Evolutionary conservation across 2,329 filamentous ascomycete genomes (phyloP), one percentile per base, ranked within the genome.

Genomic region (Fusarium protoensiforme): DNA sequence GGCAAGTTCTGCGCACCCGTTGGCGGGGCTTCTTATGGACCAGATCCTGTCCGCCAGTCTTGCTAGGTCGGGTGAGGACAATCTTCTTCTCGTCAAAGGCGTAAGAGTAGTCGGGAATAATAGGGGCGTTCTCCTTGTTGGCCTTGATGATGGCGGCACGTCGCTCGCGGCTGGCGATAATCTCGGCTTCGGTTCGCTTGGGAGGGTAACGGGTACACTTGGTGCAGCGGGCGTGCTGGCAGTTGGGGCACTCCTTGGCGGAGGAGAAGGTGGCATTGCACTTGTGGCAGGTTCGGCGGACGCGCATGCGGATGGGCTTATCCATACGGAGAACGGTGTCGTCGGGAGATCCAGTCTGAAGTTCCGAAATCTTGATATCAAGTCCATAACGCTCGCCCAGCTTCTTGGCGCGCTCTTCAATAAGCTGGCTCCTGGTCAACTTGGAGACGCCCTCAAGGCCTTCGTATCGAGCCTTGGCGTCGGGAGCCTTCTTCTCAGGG

Each of bases 151-250:
- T 79, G 27, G 84, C 84, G 20, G 87, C 86, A 72, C 86, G 85
- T 75, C 81, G 84, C 78, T 87, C 85, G 61, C 88, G 86, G 79
- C 85, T 87, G 74, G 86, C 86, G 67, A 87, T 82, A 74, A 85
- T 84, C 78, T 90, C 86, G 70, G 85, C 85, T 74, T 90, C 87
- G 76, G 84, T 87, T 74, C 89, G 90, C 84, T 91, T 91, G 61
- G 89, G 85, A 36, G 95, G 95, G 77, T 92, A 90, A 64, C 94
- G 91, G 31, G 91, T 89, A 81, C 95, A 98, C 78, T 93, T 91
- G 79, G 90, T 92, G 88, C 95, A 98, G 74, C 94, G 90, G 54
- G 86, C 86, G 83, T 98, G 95, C 75, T 93, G 88, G 84, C 95
- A 98, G 74, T 89, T 90, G 73, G 87, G 82, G 83, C 95, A 98